A percentile compares a stretch with the other conserved stretches of the same genome.
phyloP scores from a whole-genome alignment of 2,329 filamentous ascomycete species.

The Ophiostoma tasmaniense region DNA sequence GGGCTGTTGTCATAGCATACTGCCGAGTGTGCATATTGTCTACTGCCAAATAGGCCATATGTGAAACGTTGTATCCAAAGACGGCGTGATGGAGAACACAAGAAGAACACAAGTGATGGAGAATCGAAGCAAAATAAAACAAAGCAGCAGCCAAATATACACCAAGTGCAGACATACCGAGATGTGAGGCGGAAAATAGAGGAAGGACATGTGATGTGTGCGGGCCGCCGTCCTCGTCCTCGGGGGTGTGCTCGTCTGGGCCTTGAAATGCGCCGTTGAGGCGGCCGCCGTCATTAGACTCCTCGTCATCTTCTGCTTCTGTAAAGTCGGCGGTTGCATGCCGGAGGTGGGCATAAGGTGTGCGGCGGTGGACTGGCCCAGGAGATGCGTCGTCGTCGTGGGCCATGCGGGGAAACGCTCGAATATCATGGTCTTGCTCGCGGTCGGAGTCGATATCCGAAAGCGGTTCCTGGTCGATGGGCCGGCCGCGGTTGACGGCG shows the following conservation, averaged over 20 bases:
- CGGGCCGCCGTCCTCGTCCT: constrained; percentile 28
- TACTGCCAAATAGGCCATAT: background rate
- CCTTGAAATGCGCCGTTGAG: constrained; percentile 26
- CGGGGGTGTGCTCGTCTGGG: constrained; percentile 26
- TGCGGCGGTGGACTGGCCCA: constrained; percentile 24
- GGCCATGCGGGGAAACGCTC: constrained; percentile 8
- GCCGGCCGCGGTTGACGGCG: constrained; percentile 26
- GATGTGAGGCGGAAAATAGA: constrained; percentile 69
- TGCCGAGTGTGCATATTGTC: background rate
- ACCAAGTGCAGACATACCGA: constrained; percentile 45
- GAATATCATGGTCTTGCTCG: constrained; percentile 21
- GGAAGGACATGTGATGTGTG: constrained; percentile 46
- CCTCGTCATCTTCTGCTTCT: constrained; percentile 49
- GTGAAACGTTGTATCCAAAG: background rate
- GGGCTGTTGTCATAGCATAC: background rate
- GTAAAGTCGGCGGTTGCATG: constrained; percentile 58
- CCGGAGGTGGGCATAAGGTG: constrained; percentile 32
- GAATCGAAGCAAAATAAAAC: background rate
- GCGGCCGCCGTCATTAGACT: constrained; percentile 32
- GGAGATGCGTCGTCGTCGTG: constrained; percentile 17
- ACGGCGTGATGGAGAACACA: background rate
- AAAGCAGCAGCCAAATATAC: background rate
- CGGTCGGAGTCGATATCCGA: constrained; percentile 20
- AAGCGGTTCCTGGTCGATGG: constrained; percentile 15
- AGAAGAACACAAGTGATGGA: background rate